Evolutionary conservation across 2,329 filamentous ascomycete species (phyloP), one percentile per base, ranked within the genome.

Genomic region (Atkinsonella hypoxylon): DNA sequence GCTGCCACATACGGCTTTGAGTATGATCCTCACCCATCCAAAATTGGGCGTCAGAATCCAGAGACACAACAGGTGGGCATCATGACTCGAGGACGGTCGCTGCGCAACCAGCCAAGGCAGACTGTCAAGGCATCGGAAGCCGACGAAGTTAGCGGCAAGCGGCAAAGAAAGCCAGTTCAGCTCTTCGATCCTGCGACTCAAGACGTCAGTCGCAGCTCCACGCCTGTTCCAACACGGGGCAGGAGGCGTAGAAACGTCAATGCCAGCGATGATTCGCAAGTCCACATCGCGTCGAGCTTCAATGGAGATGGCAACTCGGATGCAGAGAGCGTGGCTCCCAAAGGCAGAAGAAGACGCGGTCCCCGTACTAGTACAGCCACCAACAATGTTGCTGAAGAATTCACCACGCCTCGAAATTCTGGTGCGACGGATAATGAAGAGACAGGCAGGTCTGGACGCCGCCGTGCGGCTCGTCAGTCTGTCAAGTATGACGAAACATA

Each of bases 1-100:
- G 78, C 80, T 8, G 70, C 76, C 53, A 70, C 74, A 1, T 83
- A 82, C 58, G 74, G 76, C 15, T 82, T 82, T 57, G 76, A 81
- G 53, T 79, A 82, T 56, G 79, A 82, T 56, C 70, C 75, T 10
- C 75, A 79, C 48, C 72, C 74, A 2, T 73, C 72, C 53, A 78
- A 77, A 62, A 70, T 82, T 52, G 78, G 79, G 18, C 69, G 70
- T 36, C 81, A 84, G 59, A 78, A 82, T 53, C 77, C 78, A 1
- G 66, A 76, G 36, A 72, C 70, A 10, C 78, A 82, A 56, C 67
- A 69, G 34, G 61, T 59, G 20, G 77, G 78, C 26, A 67, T 74
- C 52, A 71, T 73, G 55, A 78, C 77, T 45, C 72, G 73, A 15
- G 67, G 67, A 4, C 71, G 78, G 31, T 71, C 78, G 34, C 67